A percentile compares a stretch with the other conserved stretches of the same genome.
These are phyloP conservation scores for Cucurbita moschata DNA, from an alignment of 306 rosid species.

Conservation along the genomic window DNA sequence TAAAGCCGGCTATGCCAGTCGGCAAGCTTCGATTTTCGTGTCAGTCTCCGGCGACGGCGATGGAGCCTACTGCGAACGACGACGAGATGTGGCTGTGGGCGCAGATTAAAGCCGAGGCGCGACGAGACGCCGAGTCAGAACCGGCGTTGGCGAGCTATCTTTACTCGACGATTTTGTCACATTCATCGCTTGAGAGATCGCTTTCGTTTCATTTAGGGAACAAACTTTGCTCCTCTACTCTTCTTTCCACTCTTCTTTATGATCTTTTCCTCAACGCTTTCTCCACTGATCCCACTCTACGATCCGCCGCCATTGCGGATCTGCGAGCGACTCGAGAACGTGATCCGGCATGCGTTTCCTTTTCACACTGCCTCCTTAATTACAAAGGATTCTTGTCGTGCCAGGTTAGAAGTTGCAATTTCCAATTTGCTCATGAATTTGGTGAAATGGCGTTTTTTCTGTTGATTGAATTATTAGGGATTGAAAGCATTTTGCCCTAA, in stretches of 20 bases:
- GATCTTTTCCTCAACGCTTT: slow-evolving; percentile 76
- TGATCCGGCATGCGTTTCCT: slow-evolving; percentile 81
- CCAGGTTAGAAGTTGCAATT: slow-evolving; percentile 33
- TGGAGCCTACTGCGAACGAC: slow-evolving; percentile 11
- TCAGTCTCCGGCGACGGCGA: slow-evolving; percentile 11
- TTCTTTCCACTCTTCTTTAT: slow-evolving; percentile 80
- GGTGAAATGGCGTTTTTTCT: background rate
- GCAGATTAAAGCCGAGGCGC: slow-evolving; percentile 76
- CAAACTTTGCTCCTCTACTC: slow-evolving; percentile 87
- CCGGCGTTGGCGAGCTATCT: slow-evolving; percentile 93
- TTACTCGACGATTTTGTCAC: slow-evolving; percentile 76
- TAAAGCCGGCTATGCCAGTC: slow-evolving; percentile 32
- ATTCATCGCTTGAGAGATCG: slow-evolving; percentile 61
- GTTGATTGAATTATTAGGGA: background rate
- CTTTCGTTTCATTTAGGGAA: slow-evolving; percentile 80
- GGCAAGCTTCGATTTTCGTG: slow-evolving; percentile 26
- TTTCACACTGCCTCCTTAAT: slow-evolving; percentile 83
- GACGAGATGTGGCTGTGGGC: slow-evolving; percentile 61
- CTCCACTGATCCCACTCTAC: slow-evolving; percentile 40
- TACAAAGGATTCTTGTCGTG: slow-evolving; percentile 88
- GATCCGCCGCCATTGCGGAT: slow-evolving; percentile 67
- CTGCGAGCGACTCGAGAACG: slow-evolving; percentile 63
- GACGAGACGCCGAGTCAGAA: slow-evolving; percentile 74
- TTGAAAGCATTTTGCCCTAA: background rate
- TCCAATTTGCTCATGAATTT: background rate